Conservation (phyloP, 1,139 yeast species). For the Scheffersomyces quercinus region DNA sequence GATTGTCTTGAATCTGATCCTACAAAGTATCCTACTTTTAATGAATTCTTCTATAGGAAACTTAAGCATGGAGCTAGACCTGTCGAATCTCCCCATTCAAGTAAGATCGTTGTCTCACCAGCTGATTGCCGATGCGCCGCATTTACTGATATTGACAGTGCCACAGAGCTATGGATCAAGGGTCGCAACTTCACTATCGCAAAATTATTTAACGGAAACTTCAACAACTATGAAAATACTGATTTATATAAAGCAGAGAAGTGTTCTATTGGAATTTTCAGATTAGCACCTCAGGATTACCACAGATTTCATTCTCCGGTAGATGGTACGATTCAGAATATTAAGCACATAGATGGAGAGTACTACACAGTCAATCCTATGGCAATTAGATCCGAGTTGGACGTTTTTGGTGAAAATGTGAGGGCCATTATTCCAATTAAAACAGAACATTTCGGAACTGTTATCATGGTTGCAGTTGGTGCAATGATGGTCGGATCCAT, state of each 20-base stretch:
- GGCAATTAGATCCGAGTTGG: constrained; percentile 87
- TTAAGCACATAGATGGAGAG: constrained; percentile 77
- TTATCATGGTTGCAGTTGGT: constrained; percentile 82
- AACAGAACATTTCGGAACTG: constrained; percentile 71
- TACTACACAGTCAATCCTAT: constrained; percentile 96
- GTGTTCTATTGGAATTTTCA: constrained; percentile 73
- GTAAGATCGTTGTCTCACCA: constrained; percentile 64
- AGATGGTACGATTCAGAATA: constrained; percentile 65
- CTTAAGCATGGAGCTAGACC: constrained; percentile 72
- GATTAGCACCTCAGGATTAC: constrained; percentile 96
- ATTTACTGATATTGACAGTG: constrained; percentile 59
- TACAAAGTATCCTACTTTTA: constrained; percentile 64
- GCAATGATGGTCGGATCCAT: constrained; percentile 99
- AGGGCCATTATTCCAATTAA: constrained; percentile 76
- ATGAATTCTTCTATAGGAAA: constrained; percentile 84
- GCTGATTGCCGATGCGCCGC: constrained; percentile 89
- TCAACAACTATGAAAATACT: constrained; percentile 47
- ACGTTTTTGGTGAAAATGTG: constrained; percentile 91
- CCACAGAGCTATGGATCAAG: constrained; percentile 86
- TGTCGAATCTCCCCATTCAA: constrained; percentile 56
- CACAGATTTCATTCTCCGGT: constrained; percentile 93
- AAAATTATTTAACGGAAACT: constrained; percentile 62
- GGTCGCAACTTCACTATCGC: constrained; percentile 74
- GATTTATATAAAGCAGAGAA: constrained; percentile 38
- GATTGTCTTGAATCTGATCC: constrained; percentile 61